phyloP scores from a whole-genome alignment of 129 eudicot species.

The Saussurea involucrata region DNA sequence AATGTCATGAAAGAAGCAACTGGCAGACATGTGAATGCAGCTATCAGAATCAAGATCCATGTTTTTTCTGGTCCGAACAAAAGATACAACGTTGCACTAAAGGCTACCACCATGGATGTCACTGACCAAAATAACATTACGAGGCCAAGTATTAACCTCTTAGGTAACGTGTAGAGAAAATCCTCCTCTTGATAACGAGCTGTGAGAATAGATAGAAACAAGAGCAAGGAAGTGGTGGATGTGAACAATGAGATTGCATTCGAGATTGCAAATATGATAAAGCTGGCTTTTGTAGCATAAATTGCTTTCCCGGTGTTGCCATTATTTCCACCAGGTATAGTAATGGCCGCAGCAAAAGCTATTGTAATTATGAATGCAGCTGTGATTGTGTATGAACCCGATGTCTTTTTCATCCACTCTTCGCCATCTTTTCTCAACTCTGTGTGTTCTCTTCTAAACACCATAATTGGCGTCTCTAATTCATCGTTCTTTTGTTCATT shows the following conservation, averaged over 20 bases:
- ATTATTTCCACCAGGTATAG: slow-evolving; percentile 31
- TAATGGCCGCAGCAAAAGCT: slow-evolving; percentile 28
- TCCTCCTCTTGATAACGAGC: slow-evolving; percentile 19
- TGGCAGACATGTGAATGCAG: too few relatives aligned
- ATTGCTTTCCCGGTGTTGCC: not conserved
- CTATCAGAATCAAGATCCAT: too few relatives aligned
- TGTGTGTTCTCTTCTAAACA: slow-evolving; percentile 16
- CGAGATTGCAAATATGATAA: not conserved
- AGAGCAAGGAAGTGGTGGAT: slow-evolving; percentile 5
- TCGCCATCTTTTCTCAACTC: slow-evolving; percentile 13
- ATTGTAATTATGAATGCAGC: slow-evolving; percentile 26
- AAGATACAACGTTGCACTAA: slow-evolving; percentile 9
- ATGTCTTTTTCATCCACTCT: slow-evolving; percentile 28
- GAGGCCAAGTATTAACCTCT: slow-evolving; percentile 11
- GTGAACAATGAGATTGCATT: slow-evolving; percentile 12
- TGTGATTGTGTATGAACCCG: slow-evolving; percentile 18
- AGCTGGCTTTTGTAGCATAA: not conserved
- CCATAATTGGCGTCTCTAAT: slow-evolving; percentile 14
- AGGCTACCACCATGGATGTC: slow-evolving; percentile 3
- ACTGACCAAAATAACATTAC: slow-evolving; percentile 2
- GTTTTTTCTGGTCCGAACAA: not conserved
- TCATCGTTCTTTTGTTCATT: not conserved
- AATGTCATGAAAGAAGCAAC: too few relatives aligned
- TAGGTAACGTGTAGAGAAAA: slow-evolving; percentile 15
- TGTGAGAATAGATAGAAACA: slow-evolving; percentile 23